Conservation (phyloP, 345 rosid genomes). For the Excoecaria cochinchinensis region DNA sequence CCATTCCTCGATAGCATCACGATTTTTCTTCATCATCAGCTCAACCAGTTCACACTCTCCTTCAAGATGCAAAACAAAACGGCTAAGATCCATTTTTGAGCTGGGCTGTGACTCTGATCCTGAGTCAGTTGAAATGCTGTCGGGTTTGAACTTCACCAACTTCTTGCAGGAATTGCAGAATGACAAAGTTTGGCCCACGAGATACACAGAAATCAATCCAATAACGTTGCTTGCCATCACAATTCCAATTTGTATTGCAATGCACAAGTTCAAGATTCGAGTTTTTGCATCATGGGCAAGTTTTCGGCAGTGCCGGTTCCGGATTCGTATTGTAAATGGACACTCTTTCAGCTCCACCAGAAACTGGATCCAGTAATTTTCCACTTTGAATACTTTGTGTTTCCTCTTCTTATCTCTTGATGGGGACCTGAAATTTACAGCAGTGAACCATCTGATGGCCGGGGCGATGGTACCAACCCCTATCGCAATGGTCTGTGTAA, state of each 20-base stretch:
- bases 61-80: conserved; percentile 78
- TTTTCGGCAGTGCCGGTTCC: conserved; percentile 49
- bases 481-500: conserved; percentile 60
- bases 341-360: conserved; percentile 65
- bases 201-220: conserved; percentile 50
- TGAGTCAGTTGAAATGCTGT: conserved; percentile 34
- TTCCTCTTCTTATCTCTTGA: conserved; percentile 29
- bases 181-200: conserved; percentile 38
- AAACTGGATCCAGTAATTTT: conserved; percentile 63
- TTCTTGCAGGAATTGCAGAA: conserved; percentile 24
- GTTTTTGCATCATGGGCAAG: conserved; percentile 33
- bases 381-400: conserved; percentile 44
- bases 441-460: conserved; percentile 67
- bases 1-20: conserved; percentile 61
- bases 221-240: conserved; percentile 65
- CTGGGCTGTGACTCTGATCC: conserved; percentile 29
- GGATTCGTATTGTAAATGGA: conserved; percentile 40
- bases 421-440: conserved; percentile 73
- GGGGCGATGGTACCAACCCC: conserved; percentile 70
- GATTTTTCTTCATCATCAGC: conserved; percentile 53
- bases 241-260: conserved; percentile 53
- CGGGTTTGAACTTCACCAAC: conserved; percentile 23
- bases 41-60: conserved; percentile 68
- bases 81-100: conserved; percentile 47
- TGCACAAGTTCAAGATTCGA: conserved; percentile 42